Conservation (phyloP, 2,329 filamentous ascomycete genomes). For the Pseudocercospora pini-densiflorae region DNA sequence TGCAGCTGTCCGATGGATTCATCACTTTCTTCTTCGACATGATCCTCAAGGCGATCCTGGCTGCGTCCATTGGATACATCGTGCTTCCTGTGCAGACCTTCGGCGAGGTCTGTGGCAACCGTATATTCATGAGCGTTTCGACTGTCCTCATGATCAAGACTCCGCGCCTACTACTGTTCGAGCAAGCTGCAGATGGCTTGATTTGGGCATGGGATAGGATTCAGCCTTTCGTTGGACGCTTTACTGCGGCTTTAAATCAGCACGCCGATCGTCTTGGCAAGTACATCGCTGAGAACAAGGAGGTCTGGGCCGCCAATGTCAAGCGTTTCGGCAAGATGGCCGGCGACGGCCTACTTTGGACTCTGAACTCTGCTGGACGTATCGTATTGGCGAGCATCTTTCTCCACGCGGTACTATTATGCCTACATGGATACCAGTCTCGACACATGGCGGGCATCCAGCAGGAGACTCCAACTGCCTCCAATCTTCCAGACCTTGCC, state of each 20-base stretch:
- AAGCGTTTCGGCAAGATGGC: neutral
- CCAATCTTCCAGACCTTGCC: neutral
- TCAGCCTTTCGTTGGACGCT: neutral
- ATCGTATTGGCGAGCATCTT: neutral
- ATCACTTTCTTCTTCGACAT: neutral
- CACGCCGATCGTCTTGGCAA: neutral
- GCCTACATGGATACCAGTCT: neutral
- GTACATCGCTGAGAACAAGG: neutral
- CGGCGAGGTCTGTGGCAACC: neutral
- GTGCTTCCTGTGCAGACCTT: neutral
- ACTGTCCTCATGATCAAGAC: neutral
- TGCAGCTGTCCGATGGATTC: neutral
- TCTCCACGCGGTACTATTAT: neutral
- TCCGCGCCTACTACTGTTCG: neutral
- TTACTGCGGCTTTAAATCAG: neutral
- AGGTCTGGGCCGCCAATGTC: neutral
- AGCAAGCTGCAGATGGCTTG: neutral
- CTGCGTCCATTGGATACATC: neutral
- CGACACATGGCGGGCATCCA: neutral
- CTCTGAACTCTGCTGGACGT: neutral
- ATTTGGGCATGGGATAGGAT: neutral
- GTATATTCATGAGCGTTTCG: neutral
- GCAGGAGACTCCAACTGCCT: neutral
- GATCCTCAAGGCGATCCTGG: neutral
- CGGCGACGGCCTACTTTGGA: neutral